Conservation (phyloP, 208 protist genomes). For the Trypanosoma vivax region DNA sequence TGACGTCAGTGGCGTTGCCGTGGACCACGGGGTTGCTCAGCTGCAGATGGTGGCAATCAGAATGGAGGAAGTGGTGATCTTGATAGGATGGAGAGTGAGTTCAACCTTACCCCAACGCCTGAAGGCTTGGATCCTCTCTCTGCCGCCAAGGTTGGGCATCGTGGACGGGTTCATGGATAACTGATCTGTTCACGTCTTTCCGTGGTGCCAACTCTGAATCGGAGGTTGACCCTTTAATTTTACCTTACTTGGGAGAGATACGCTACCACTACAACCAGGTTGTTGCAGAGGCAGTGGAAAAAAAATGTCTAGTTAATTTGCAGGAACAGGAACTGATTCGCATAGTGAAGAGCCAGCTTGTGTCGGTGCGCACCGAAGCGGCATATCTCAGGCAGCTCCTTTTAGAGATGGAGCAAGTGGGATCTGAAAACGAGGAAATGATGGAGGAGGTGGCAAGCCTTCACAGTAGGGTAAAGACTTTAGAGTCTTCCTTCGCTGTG, state of each 20-base stretch:
- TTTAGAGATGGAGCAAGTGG: constrained; percentile 4
- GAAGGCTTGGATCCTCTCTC: no score
- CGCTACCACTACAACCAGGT: constrained; percentile 38
- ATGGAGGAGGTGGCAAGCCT: neutral
- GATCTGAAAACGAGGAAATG: neutral
- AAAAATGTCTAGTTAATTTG: constrained; percentile 33
- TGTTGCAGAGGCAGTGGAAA: constrained; percentile 25
- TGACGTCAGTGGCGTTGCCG: no score
- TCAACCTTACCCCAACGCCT: no score
- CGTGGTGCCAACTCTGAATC: neutral
- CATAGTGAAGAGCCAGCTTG: constrained; percentile 12
- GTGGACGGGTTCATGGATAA: no score
- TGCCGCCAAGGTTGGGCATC: no score
- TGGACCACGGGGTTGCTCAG: no score
- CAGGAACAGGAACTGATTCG: constrained; percentile 47
- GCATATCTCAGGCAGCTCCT: constrained; percentile 4
- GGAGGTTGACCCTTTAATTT: constrained; percentile 22
- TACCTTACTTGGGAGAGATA: constrained; percentile 49
- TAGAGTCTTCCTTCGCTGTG: constrained; percentile 10
- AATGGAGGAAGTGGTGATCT: no score
- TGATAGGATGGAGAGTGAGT: no score
- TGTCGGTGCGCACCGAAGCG: constrained; percentile 9
- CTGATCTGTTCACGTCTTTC: no score
- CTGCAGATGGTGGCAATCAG: no score
- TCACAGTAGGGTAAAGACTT: constrained; percentile 2